Evolutionary conservation across 2,329 filamentous ascomycete genomes (phyloP).

Genomic region (Ophiognomonia clavigignenti-juglandacearum): DNA sequence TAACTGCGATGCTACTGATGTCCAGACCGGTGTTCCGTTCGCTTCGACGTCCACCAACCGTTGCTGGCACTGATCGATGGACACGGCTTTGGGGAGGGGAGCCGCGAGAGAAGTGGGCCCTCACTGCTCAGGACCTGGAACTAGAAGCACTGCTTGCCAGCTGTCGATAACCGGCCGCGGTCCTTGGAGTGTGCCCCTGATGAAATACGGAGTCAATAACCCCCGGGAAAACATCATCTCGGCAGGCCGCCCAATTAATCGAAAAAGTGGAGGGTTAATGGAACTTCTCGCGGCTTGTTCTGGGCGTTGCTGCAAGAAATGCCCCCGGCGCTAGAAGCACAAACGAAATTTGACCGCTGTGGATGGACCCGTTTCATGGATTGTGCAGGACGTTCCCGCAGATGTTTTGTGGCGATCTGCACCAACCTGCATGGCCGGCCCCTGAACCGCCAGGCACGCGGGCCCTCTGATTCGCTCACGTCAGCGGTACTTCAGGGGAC

Average conservation of each 20-base stretch:
- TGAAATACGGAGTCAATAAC: too few relatives aligned
- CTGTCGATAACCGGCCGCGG: background rate
- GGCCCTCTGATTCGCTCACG: conserved; percentile 14
- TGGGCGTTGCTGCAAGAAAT: conserved; percentile 4
- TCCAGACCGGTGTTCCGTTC: background rate
- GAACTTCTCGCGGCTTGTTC: background rate
- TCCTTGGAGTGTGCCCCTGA: too few relatives aligned
- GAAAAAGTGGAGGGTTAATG: conserved; percentile 14
- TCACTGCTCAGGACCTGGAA: too few relatives aligned
- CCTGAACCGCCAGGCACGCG: conserved; percentile 13
- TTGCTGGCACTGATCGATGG: background rate
- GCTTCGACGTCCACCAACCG: background rate
- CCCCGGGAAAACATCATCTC: conserved; percentile 13
- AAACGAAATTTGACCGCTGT: conserved; percentile 15
- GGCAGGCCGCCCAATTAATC: conserved; percentile 15
- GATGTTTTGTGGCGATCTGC: conserved; percentile 13
- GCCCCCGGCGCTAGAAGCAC: conserved; percentile 13
- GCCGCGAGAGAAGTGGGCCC: too few relatives aligned
- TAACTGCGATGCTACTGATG: too few relatives aligned
- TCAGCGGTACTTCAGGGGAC: conserved; percentile 11
- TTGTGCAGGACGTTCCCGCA: conserved; percentile 6
- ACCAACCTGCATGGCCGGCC: conserved; percentile 2
- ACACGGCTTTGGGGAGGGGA: too few relatives aligned
- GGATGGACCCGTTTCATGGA: conserved; percentile 9
- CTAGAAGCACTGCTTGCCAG: background rate